phyloP scores from a whole-genome alignment of 139 green algal species.

The Coelastrella sp. region DNA sequence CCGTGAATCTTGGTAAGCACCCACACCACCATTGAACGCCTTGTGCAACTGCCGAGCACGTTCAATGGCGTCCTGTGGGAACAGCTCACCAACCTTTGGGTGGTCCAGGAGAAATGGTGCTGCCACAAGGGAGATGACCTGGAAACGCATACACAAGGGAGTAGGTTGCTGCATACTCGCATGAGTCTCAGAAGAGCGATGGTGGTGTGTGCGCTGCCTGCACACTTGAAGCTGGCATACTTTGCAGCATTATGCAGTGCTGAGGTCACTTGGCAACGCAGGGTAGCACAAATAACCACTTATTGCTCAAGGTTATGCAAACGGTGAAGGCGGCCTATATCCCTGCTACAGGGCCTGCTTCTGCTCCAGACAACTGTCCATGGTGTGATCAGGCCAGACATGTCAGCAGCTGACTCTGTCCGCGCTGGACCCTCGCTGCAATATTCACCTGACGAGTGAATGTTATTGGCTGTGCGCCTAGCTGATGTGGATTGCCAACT shows the following conservation, averaged over 20 bases:
- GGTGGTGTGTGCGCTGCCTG: no score
- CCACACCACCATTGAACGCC: conserved; percentile 64
- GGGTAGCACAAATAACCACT: no score
- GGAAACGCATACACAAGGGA: not conserved
- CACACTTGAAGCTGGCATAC: not conserved
- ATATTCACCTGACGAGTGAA: conserved; percentile 85
- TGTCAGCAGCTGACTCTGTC: not conserved
- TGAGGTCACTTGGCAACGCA: no score
- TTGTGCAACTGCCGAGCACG: conserved; percentile 73
- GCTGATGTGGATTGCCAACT: conserved; percentile 95
- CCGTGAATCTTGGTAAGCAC: conserved; percentile 67
- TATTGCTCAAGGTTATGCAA: no score
- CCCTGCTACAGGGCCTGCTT: no score
- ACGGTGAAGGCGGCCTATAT: no score
- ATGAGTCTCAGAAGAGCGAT: no score
- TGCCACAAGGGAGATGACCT: conserved; percentile 84
- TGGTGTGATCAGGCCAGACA: not conserved
- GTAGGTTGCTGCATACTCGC: not conserved
- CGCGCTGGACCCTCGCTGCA: not conserved
- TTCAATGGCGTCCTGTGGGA: conserved; percentile 81
- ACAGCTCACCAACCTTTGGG: conserved; percentile 72
- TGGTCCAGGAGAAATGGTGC: conserved; percentile 86
- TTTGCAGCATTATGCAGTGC: not conserved
- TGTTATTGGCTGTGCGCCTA: conserved; percentile 90
- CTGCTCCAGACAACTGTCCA: not conserved